Percentiles rank a stretch among this genome's conserved stretches.
Evolutionary conservation across 345 rosid species (phyloP).

Genomic region (Excoecaria agallocha): DNA sequence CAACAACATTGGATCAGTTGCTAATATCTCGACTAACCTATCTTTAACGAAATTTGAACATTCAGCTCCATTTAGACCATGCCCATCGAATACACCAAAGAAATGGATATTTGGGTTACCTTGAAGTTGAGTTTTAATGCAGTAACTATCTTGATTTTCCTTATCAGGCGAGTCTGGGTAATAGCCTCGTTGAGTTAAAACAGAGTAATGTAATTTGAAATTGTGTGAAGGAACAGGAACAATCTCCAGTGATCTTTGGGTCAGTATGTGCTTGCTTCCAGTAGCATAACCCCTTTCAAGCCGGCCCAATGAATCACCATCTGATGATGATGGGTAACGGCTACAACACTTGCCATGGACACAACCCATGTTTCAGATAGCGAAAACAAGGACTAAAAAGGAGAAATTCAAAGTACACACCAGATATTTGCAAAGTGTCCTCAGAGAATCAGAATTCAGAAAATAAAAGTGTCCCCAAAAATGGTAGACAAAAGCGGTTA

Average conservation of each 20-base stretch:
- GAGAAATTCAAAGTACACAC: slow-evolving; percentile 12
- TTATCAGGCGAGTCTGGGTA: slow-evolving; percentile 78
- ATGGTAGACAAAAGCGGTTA: slow-evolving; percentile 4
- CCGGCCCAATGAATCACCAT: slow-evolving; percentile 43
- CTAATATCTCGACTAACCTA: slow-evolving; percentile 61
- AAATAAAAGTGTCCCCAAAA: not conserved
- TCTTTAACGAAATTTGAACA: slow-evolving; percentile 81
- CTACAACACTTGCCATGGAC: slow-evolving; percentile 79
- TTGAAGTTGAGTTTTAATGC: slow-evolving; percentile 63
- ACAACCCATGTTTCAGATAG: slow-evolving; percentile 64
- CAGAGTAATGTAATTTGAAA: slow-evolving; percentile 69
- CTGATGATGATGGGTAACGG: slow-evolving; percentile 59
- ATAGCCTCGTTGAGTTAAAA: slow-evolving; percentile 73
- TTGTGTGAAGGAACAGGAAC: slow-evolving; percentile 63
- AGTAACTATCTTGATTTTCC: slow-evolving; percentile 85
- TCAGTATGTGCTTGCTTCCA: slow-evolving; percentile 42
- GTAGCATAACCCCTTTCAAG: slow-evolving; percentile 23
- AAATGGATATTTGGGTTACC: slow-evolving; percentile 88
- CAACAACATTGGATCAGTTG: slow-evolving; percentile 53
- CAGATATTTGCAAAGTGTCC: slow-evolving; percentile 30
- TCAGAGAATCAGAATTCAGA: slow-evolving; percentile 7
- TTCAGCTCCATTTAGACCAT: slow-evolving; percentile 70
- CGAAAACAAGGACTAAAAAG: slow-evolving; percentile 11
- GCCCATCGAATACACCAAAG: slow-evolving; percentile 95
- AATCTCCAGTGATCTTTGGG: slow-evolving; percentile 56